Evolutionary conservation across 192 early-diverging fungal genomes (phyloP).

Genomic region (Coemansia sp.): DNA sequence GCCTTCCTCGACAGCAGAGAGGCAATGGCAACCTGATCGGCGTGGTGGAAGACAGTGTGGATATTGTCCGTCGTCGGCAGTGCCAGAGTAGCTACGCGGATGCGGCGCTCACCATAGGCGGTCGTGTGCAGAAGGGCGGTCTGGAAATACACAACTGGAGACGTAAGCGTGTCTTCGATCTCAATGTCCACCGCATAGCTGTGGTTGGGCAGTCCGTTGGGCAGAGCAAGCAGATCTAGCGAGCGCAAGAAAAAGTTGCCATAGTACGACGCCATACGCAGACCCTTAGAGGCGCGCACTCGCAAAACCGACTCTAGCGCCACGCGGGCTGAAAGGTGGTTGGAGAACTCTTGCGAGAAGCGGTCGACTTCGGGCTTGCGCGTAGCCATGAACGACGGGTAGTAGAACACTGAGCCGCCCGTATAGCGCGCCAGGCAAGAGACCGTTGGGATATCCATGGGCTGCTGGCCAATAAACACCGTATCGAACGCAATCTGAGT

Average conservation of each 20-base stretch:
- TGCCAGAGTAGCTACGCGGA: slow-evolving; percentile 88
- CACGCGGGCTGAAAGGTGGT: slow-evolving; percentile 76
- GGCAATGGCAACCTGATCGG: slow-evolving; percentile 84
- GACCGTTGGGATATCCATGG: slow-evolving; percentile 87
- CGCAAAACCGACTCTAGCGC: slow-evolving; percentile 93
- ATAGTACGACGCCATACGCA: slow-evolving; percentile 88
- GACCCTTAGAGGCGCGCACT: slow-evolving; percentile 86
- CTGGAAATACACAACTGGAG: slow-evolving; percentile 89
- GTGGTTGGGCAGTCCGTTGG: slow-evolving; percentile 92
- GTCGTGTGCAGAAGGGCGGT: slow-evolving; percentile 92
- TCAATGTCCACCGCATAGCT: slow-evolving; percentile 87
- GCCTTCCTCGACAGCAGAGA: slow-evolving; percentile 87
- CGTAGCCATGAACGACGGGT: slow-evolving; percentile 85
- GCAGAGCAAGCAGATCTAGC: slow-evolving; percentile 87
- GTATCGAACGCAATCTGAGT: slow-evolving; percentile 89
- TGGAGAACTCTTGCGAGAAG: slow-evolving; percentile 80
- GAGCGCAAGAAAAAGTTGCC: slow-evolving; percentile 98
- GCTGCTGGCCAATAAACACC: slow-evolving; percentile 82
- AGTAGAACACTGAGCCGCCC: slow-evolving; percentile 86
- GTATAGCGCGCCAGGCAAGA: slow-evolving; percentile 69
- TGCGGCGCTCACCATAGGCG: slow-evolving; percentile 86
- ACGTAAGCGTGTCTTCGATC: slow-evolving; percentile 68
- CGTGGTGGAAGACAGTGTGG: slow-evolving; percentile 77
- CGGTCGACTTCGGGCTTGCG: slow-evolving; percentile 82
- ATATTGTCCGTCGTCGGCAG: slow-evolving; percentile 84